Evolutionary conservation across 2,329 filamentous ascomycete genomes (phyloP).

Genomic region (Colletotrichum costaricense): DNA sequence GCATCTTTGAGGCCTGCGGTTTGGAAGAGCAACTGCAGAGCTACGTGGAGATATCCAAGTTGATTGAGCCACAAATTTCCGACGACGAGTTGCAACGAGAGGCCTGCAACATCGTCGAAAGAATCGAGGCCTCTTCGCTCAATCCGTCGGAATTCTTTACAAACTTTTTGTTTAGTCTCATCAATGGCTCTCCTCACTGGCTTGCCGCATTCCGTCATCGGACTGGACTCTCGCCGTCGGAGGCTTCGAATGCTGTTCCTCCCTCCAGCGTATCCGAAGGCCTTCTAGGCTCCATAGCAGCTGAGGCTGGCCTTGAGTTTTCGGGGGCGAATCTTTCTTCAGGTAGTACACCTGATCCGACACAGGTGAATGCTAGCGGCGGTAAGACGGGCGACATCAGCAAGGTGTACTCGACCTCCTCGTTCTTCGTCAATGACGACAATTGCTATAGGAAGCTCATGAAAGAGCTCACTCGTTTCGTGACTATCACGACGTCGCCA

Average conservation of each 20-base stretch:
- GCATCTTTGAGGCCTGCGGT: slow-evolving; percentile 26
- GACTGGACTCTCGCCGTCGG: neutral
- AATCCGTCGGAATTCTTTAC: slow-evolving; percentile 13
- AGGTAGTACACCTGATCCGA: neutral
- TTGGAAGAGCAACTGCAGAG: slow-evolving; percentile 27
- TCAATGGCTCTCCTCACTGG: slow-evolving; percentile 25
- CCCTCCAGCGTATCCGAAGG: neutral
- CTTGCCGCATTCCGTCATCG: slow-evolving; percentile 19
- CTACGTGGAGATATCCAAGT: slow-evolving; percentile 20
- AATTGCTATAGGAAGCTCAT: slow-evolving; percentile 41
- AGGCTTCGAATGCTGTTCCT: neutral
- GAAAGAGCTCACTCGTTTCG: slow-evolving; percentile 31
- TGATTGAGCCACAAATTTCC: neutral
- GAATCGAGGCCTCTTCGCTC: neutral
- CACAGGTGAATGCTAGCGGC: neutral
- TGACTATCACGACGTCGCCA: slow-evolving; percentile 42
- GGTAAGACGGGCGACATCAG: neutral
- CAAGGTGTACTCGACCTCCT: neutral
- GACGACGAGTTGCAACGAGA: slow-evolving; percentile 23
- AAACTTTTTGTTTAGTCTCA: slow-evolving; percentile 14
- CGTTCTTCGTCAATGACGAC: slow-evolving; percentile 39
- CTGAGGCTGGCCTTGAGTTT: neutral
- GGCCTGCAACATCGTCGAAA: slow-evolving; percentile 20
- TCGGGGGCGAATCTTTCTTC: neutral
- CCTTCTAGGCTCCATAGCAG: neutral